Base-by-base conservation (phyloP, 495 filamentous ascomycete species). In the Talaromyces adpressus region DNA sequence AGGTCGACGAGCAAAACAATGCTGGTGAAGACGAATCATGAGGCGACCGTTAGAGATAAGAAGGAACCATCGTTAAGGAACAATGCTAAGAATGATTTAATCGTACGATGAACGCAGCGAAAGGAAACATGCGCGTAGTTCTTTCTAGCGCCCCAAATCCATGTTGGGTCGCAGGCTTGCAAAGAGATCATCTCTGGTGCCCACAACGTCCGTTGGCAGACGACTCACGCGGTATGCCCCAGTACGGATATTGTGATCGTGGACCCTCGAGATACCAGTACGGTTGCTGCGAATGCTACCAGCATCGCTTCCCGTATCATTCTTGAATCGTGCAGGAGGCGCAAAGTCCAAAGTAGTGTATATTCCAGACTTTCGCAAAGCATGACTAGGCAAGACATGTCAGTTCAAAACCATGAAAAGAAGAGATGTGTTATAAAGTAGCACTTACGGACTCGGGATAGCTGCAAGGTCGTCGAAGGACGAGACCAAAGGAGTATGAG, bases 341-440 rank as follows among this genome's bases (percentile, higher is more conserved):
- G 93, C 92, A 73, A 98, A 98, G 76, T 98, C 95, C 30, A 98
- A 84, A 11, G 79, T 88, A 2, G 93, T 96, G 72, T 91, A 98
- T 4, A 92, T 91, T 66, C 88, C 84, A 3, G 93, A 97, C 72
- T 94, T 97, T 67, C 91, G 88, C 59, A 98, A 85, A 54, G 87
- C 74, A 75, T 97, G 90, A 20, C 91, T 94, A 65, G 14, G 57
- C 9, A n/a, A 52, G 47, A 20, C 12, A 18, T 14, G 63, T 80
- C 67, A 82, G 76, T 62, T 45, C 12, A 56, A 39, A 57, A 36
- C 16, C 56, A 30, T 54, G 14, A 20, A 34, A 53, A 34, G 27
- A 54, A 30, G 14, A 41, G n/a, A 20, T 60, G n/a, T 45, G 6
- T 61, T 60, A 49, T 56, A 51, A 59, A 12, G 41, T 57, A 62